A percentile compares a stretch with the other conserved stretches of the same genome.
phyloP scores from a whole-genome alignment of 352 stramenopile genomes.

The Blastocystis sp. region DNA sequence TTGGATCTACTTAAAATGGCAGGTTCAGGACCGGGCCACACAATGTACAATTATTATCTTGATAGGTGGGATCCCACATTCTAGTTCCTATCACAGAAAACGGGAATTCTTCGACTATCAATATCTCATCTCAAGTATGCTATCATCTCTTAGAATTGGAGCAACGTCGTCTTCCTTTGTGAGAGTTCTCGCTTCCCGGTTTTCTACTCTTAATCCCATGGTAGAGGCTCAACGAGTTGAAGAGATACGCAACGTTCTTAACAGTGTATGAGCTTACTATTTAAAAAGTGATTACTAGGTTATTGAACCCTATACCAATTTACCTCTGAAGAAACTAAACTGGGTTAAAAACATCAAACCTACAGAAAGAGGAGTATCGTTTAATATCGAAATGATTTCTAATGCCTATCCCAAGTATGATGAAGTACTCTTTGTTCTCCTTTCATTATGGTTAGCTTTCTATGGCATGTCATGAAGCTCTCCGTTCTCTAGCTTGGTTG shows the following conservation, averaged over 20 bases:
- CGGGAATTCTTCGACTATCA: too few species aligned
- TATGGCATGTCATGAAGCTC: constrained; percentile 25
- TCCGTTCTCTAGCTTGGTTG: not conserved
- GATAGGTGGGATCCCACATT: not conserved
- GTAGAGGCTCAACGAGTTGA: not conserved
- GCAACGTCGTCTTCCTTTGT: not conserved
- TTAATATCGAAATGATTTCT: constrained; percentile 56
- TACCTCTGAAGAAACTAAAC: constrained; percentile 69
- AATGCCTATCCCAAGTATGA: constrained; percentile 38
- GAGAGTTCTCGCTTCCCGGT: not conserved
- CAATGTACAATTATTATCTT: not conserved
- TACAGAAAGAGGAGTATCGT: constrained; percentile 64
- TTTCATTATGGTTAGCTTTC: not conserved
- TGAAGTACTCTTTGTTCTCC: not conserved
- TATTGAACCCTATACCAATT: constrained; percentile 56
- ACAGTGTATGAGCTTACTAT: constrained; percentile 14
- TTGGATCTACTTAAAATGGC: not conserved
- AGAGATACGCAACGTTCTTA: constrained; percentile 32
- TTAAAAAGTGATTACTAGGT: not conserved
- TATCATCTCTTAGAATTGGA: not conserved
- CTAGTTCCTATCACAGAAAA: not conserved
- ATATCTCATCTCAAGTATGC: not conserved
- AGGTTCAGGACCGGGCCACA: not conserved
- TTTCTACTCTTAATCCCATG: constrained; percentile 46
- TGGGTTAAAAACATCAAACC: constrained; percentile 75